Base-by-base conservation (phyloP, 805 yeast genomes). In the Yarrowia osloensis region DNA sequence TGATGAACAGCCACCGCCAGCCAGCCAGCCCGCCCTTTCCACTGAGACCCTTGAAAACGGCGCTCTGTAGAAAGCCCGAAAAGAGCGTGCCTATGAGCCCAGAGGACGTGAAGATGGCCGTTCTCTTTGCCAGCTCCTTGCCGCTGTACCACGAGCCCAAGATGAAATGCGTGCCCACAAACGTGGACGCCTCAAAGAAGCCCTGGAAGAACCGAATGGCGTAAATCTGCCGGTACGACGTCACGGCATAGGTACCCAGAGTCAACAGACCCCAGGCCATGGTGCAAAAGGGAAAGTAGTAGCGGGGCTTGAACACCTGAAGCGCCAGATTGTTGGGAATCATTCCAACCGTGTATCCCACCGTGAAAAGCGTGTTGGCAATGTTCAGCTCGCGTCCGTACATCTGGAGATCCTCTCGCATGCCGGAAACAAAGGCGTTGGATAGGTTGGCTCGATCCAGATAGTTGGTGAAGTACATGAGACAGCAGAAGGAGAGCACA, bases 351-450 rank as follows among this genome's bases (percentile, higher is more conserved):
- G 82, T 80, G 70, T 82, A 82, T 2, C 85, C 86, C 73, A 78
- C 82, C 57, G 72, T 76, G 39, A 74, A 71, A 21, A 77, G 71
- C 13, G 83, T 82, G 68, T 81, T 81, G 33, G 84, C 82, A 66
- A 80, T 75, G 24, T 81, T 79, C 54, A 83, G 76, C 69, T 83
- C 84, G 68, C 83, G 79, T 3, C 84, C 85, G 19, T 73, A 76
- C 63, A 78, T 70, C 21, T 70, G 39, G 50, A 83, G 76, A 24
- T 70, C 88, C 68, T 82, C 83, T 68, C 82, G 77, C 87, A 86
- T 82, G 9, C 88, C 88, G 15, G 85, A 79, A 31, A 82, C 86
- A 71, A 84, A 86, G 3, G 89, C 88, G 69, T 82, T 80, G 26
- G 80, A 73, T 67, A 84, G 70, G 68, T 83, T 83, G 46, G 81